phyloP scores from a whole-genome alignment of 306 rosid genomes.

The Malus asiatica region DNA sequence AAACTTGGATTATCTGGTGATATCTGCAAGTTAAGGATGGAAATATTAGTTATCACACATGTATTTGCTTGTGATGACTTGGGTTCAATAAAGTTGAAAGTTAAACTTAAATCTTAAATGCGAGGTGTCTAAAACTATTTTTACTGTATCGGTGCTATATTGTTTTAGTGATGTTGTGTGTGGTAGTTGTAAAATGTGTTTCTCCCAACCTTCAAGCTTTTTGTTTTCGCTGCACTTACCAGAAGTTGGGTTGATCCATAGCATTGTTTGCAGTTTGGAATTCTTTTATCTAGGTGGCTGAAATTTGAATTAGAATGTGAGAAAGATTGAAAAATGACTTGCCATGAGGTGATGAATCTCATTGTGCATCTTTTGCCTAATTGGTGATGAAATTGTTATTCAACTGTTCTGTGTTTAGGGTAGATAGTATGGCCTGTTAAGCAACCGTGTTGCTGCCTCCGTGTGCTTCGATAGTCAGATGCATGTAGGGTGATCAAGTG shows the following conservation, averaged over 20 bases:
- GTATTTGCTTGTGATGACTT: not conserved
- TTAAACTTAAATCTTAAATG: not conserved
- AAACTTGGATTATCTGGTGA: not conserved
- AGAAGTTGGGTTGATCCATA: not conserved
- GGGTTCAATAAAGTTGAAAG: not conserved
- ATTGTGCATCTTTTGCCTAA: not conserved
- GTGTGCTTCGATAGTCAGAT: not conserved
- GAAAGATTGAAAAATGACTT: not conserved
- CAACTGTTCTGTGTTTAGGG: too few species aligned
- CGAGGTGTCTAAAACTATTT: not conserved
- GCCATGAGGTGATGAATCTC: not conserved
- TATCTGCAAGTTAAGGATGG: not conserved
- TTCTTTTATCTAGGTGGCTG: not conserved
- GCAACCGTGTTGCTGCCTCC: not conserved
- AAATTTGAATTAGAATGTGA: not conserved
- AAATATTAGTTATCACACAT: not conserved
- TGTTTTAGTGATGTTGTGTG: not conserved
- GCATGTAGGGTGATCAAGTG: not conserved
- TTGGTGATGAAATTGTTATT: not conserved
- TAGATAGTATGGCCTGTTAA: not conserved
- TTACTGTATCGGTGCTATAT: not conserved
- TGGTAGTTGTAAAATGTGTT: not conserved
- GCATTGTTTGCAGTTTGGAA: not conserved
- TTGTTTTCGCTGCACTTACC: not conserved
- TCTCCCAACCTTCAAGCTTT: too few species aligned